A percentile compares a stretch with the other conserved stretches of the same genome.
These are phyloP conservation scores for Lentinula novae-zelandiae DNA, from an alignment of 1,284 basidiomycete genomes.

Conservation along the genomic window DNA sequence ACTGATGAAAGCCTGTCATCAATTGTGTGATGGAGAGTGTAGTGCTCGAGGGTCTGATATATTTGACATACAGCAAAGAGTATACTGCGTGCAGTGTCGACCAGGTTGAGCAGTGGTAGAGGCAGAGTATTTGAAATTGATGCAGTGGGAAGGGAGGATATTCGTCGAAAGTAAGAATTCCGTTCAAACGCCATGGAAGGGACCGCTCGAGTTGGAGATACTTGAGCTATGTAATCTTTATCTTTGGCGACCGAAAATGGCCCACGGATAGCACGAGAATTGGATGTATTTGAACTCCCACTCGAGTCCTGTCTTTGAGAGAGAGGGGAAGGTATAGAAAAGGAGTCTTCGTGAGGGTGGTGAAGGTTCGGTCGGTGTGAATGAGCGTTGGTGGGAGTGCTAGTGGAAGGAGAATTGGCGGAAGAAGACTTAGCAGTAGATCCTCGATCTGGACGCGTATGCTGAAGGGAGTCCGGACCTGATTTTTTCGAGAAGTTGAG, in stretches of 20 bases:
- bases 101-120: conserved; percentile 65
- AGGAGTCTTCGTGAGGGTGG: conserved; percentile 30
- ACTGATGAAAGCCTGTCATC: conserved; percentile 85
- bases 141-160: conserved; percentile 70
- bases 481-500: conserved; percentile 32
- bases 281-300: conserved; percentile 34
- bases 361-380: conserved; percentile 3
- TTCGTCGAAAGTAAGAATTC: conserved; percentile 90
- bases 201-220: conserved; percentile 29
- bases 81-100: conserved; percentile 89
- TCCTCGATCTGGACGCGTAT: not conserved
- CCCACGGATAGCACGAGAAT: conserved; percentile 22
- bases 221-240: conserved; percentile 30
- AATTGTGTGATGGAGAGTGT: conserved; percentile 74
- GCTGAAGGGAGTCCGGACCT: conserved; percentile 15
- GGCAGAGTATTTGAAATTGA: conserved; percentile 73
- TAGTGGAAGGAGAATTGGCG: not conserved
- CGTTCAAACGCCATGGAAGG: conserved; percentile 76
- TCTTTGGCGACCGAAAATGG: conserved; percentile 19
- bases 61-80: conserved; percentile 93
- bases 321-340: conserved; percentile 37
- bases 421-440: not conserved
- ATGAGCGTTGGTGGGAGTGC: not conserved
- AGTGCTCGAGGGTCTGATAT: conserved; percentile 87
- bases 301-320: conserved; percentile 41